Base-by-base conservation (phyloP, 768 basidiomycete species). In the Atractiella rhizophila region DNA sequence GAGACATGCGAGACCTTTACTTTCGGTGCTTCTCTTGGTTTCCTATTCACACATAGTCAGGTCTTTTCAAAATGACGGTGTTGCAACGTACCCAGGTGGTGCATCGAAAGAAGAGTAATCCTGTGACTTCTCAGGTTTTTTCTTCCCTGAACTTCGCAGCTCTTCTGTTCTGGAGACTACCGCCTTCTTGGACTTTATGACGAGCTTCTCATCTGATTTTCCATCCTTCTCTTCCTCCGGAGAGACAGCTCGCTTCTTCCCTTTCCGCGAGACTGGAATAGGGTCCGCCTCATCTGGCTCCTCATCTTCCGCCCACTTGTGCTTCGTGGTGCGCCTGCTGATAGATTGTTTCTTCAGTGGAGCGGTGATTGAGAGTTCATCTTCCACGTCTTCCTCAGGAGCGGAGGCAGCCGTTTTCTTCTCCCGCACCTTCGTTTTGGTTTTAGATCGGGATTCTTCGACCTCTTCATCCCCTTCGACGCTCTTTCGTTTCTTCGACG, bases 401-500 rank as follows among this genome's bases (percentile, higher is more conserved):
- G 6, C 8, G 35, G 35, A 4, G 20, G 19, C 6, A n/a, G 4
- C 19, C 40, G 4, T 16, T 24, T 18, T 37, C 44, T 4, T 37
- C 35, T 13, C n/a, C 31, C 15, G 20, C 33, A 15, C 42, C 34
- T 24, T 38, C 28, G 15, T 46, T 27, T 15, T 29, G 37, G 20
- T n/a, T n/a, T n/a, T n/a, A n/a, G n/a, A n/a, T n/a, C n/a, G n/a
- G n/a, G n/a, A n/a, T n/a, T n/a, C n/a, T n/a, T n/a, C n/a, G n/a
- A n/a, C n/a, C n/a, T n/a, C n/a, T n/a, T n/a, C n/a, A n/a, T n/a
- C n/a, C n/a, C n/a, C n/a, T n/a, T n/a, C n/a, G n/a, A n/a, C n/a
- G n/a, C n/a, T n/a, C n/a, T 28, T 26, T 21, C 11, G 12, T 37
- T 32, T 45, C 39, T 20, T 46, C 46, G 19, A 28, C 32, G 19